A percentile compares a stretch with the other conserved stretches of the same genome.
Evolutionary conservation across 345 rosid genomes (phyloP).

Genomic region (Diplotaxis tenuifolia): DNA sequence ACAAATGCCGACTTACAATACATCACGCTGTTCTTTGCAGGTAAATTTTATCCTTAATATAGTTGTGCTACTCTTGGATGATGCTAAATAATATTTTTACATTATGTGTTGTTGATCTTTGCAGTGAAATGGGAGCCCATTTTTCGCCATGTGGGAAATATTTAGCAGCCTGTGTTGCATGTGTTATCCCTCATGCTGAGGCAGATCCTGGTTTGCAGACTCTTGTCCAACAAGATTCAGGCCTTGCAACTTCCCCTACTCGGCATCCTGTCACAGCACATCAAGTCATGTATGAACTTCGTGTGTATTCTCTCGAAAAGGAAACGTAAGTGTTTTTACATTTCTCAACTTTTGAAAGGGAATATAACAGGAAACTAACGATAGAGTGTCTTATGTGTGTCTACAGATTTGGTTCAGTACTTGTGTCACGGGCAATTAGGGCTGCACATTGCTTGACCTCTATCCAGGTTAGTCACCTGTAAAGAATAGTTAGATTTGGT

Average conservation of each 20-base stretch:
- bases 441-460: constrained; percentile 99
- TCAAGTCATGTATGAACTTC: constrained; percentile 95
- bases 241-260: constrained; percentile 85
- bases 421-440: constrained; percentile 83
- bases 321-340: constrained; percentile 59
- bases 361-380: constrained; percentile 10
- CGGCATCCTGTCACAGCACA: constrained; percentile 91
- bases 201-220: constrained; percentile 75
- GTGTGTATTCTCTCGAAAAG: constrained; percentile 90
- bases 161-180: constrained; percentile 96
- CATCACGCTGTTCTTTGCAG: constrained; percentile 98
- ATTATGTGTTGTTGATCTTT: constrained; percentile 26
- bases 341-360: not conserved
- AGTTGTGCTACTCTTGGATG: constrained; percentile 1
- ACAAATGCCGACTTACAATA: constrained; percentile 66
- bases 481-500: constrained; percentile 3
- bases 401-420: constrained; percentile 79
- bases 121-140: constrained; percentile 99
- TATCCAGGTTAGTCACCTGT: constrained; percentile 66
- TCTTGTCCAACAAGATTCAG: constrained; percentile 62
- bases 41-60: constrained; percentile 37
- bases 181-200: constrained; percentile 78
- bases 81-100: constrained; percentile 10
- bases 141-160: constrained; percentile 98
- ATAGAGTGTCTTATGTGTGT: constrained; percentile 18